Base-by-base conservation (phyloP, 192 early-diverging fungal genomes). In the Chytriomyces confervae region DNA sequence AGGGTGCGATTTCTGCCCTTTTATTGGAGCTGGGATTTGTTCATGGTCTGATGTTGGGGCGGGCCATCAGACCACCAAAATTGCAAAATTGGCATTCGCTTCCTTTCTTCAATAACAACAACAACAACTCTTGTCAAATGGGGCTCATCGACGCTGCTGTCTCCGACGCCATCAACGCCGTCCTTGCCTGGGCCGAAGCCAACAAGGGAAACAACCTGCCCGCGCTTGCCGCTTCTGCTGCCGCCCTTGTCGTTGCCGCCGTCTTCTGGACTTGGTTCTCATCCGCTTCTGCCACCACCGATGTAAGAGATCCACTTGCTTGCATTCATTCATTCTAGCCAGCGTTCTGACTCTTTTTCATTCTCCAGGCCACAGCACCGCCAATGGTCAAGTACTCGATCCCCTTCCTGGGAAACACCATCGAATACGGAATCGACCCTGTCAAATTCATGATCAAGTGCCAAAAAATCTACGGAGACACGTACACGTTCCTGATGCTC, bases 401-500 rank as follows among this genome's bases (percentile, higher is more conserved):
- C 69, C 96, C 97, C 44, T 91, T 96, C 76, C 83, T 99, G 69
- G 96, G 97, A 49, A 91, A 91, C 61, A 94, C 94, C 78, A 82
- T 97, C 66, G 75, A 87, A 65, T 96, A 95, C 87, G 96, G 96
- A 77, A 87, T 96, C 68, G 86, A 94, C 77, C 96, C 97, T 36
- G 87, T 99, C 82, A 88, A 89, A 57, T 98, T 97, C 76, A 88
- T 97, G 57, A 88, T 88, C 73, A 87, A 97, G 79, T 88, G 92
- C 88, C 92, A 92, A 80, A 86, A 91, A 80, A 86, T 86, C 80
- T 91, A 95, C 78, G 96, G 96, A 81, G 95, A 97, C 87, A 85
- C 90, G 68, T 99, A 94, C 83, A 96, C 96, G 6, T 97, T 96
- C 79, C 86, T 92, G 18, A 94, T 99, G 94, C 89, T 97, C 81